These are phyloP conservation scores for Physaria fendleri DNA, from an alignment of 345 rosid genomes.

Conservation along the genomic window DNA sequence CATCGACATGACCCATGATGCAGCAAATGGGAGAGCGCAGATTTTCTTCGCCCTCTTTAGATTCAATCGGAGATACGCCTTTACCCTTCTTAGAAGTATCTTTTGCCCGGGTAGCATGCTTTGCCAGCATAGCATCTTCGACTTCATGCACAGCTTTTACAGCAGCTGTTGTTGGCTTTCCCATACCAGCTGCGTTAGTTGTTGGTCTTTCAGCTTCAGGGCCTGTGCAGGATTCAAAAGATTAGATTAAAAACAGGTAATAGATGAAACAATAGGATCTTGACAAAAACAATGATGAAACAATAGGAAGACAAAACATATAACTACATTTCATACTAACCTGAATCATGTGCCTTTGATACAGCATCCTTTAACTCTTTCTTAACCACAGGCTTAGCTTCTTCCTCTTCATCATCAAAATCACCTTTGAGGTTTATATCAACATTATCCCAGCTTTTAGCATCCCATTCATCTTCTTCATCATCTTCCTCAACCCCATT, in stretches of 20 bases:
- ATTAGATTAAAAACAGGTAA: neutral
- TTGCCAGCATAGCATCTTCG: slow-evolving; percentile 12
- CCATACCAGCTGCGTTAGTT: slow-evolving; percentile 31
- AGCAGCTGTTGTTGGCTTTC: slow-evolving; percentile 21
- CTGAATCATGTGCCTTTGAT: slow-evolving; percentile 37
- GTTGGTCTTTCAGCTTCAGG: slow-evolving; percentile 22
- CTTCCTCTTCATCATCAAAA: slow-evolving; percentile 86
- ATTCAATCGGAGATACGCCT: slow-evolving; percentile 28
- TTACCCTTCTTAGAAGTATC: slow-evolving; percentile 37
- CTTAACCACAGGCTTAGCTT: slow-evolving; percentile 46
- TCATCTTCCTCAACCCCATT: slow-evolving; percentile 69
- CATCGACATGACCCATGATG: slow-evolving; percentile 98
- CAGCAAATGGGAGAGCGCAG: slow-evolving; percentile 97
- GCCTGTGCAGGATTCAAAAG: slow-evolving; percentile 1
- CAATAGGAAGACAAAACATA: neutral
- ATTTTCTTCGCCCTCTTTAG: slow-evolving; percentile 45
- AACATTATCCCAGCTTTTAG: slow-evolving; percentile 93
- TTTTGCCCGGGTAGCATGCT: slow-evolving; percentile 24
- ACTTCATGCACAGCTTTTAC: slow-evolving; percentile 31
- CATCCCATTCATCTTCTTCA: slow-evolving; percentile 86
- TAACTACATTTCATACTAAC: slow-evolving; percentile 24
- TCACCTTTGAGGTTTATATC: slow-evolving; percentile 68
- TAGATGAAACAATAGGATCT: neutral
- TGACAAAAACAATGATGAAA: neutral
- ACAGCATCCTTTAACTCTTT: slow-evolving; percentile 41